phyloP scores from a whole-genome alignment of 176 grass and related monocot species.

The Echinochloa phyllopogon region DNA sequence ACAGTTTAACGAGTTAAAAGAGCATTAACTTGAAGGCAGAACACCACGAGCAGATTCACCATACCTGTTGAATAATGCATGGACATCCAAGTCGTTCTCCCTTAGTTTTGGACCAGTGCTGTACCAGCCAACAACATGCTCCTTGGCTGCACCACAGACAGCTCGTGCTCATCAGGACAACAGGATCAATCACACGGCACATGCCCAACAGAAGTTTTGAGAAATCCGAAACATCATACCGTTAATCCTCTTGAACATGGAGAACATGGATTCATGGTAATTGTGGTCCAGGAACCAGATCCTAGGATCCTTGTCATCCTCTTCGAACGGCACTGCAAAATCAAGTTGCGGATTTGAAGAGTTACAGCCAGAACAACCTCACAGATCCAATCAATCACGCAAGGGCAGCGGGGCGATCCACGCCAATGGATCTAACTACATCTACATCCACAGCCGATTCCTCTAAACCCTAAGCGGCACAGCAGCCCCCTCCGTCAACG shows the following conservation, averaged over 20 bases:
- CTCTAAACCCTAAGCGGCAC: conserved; percentile 12
- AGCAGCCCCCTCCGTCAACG: neutral
- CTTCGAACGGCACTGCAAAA: conserved; percentile 90
- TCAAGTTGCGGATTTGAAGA: conserved; percentile 13
- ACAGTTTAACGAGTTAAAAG: neutral
- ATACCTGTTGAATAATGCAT: conserved; percentile 90
- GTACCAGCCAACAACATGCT: conserved; percentile 99
- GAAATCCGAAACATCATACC: conserved; percentile 49
- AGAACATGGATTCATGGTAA: conserved; percentile 96
- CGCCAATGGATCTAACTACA: conserved; percentile 32
- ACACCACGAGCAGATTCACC: neutral
- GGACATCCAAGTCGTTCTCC: conserved; percentile 93
- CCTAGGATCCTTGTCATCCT: conserved; percentile 94
- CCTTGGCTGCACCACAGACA: conserved; percentile 68
- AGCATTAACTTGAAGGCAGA: neutral
- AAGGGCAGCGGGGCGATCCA: neutral
- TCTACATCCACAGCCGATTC: neutral
- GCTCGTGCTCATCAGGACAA: conserved; percentile 17
- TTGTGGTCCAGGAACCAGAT: conserved; percentile 99
- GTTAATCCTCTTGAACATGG: conserved; percentile 99
- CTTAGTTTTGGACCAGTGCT: conserved; percentile 97
- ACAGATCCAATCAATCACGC: conserved; percentile 42
- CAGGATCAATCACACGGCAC: neutral
- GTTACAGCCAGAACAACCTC: neutral
- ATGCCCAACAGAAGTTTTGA: neutral